Percentiles rank a stretch among this genome's conserved stretches.
phyloP scores from a whole-genome alignment of 2,329 filamentous ascomycete species.

The Phaeosphaeriaceae sp. region DNA sequence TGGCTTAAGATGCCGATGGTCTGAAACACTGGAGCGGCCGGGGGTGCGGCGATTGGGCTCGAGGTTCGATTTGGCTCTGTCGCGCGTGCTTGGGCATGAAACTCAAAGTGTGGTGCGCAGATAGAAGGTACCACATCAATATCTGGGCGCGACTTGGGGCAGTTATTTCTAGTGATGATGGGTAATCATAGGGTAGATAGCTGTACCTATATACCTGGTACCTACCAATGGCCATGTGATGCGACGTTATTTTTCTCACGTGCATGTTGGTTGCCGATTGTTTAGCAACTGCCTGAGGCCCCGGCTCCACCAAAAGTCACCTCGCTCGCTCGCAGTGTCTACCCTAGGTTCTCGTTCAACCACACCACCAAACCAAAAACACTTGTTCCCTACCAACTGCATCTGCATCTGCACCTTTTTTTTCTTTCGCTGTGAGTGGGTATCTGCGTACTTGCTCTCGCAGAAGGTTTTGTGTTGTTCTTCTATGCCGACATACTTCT shows the following conservation, averaged over 20 bases:
- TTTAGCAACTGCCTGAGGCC: conserved; percentile 21
- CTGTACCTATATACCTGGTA: no score
- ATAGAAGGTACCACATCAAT: no score
- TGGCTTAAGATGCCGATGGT: conserved; percentile 19
- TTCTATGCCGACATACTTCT: not conserved
- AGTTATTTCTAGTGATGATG: no score
- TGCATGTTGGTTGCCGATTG: conserved; percentile 15
- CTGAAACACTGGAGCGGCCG: conserved; percentile 40
- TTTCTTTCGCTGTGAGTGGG: conserved; percentile 11
- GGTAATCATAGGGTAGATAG: no score
- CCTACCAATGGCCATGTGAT: no score
- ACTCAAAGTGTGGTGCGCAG: no score
- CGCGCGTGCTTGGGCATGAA: conserved; percentile 10
- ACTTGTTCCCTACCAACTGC: conserved; percentile 3
- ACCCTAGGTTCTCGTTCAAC: conserved; percentile 9
- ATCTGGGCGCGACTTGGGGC: no score
- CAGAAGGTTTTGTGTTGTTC: no score
- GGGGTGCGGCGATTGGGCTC: conserved; percentile 1
- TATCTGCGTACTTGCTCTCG: not conserved
- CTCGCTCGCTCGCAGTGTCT: no score
- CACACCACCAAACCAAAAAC: conserved; percentile 10
- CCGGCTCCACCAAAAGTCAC: conserved; percentile 16
- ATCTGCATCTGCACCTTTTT: no score
- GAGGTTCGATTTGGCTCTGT: conserved; percentile 1
- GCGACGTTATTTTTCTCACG: conserved; percentile 17